Evolutionary conservation across 495 filamentous ascomycete genomes (phyloP), one percentile per base, ranked within the genome.

Genomic region (Penicillium lividum): DNA sequence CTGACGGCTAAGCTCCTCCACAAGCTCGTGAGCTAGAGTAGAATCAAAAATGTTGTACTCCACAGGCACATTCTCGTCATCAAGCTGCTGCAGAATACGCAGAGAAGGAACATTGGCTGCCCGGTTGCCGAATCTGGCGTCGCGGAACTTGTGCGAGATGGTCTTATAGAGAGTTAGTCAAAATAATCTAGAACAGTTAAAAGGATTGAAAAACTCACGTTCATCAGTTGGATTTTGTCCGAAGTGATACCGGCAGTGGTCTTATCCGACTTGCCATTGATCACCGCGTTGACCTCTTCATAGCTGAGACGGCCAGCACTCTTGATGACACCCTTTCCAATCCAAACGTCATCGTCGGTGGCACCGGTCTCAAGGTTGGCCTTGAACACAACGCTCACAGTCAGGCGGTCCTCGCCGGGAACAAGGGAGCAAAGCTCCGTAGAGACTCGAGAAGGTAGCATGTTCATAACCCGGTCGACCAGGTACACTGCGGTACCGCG

Each of bases 21-120:
- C 90, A 42, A 98, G 81, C 73, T 98, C 95, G 57, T 92, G 93
- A 13, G 93, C 89, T 13, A 87, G 82, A 25, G 89, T 91, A 22
- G 89, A 91, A 68, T 97, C 88, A 68, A 98, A 98, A 54, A 98
- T 90, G 77, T 98, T 98, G 66, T 90, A 84, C 75, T 94, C 92
- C 27, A 97, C 91, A 0, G 93, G 94, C 36, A 97, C 91, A 69
- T 97, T 97, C 79, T 98, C 94, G 62, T 98, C 94, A 65, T 98
- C 95, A n/a, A 97, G 84, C 71, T 94, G 89, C 68, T 96, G 89
- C 40, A 98, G 77, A 34, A 98, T 83, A 44, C 94, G 89, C 50
- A 98, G 84, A 47, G 93, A 85, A 18, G 93, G 89, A 58, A 96
- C 89, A 8, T 88, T 83, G 33, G 87, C 83, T 27, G 85, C 83